Conservation (phyloP, 1,284 basidiomycete genomes). For the Leccinum fallax region DNA sequence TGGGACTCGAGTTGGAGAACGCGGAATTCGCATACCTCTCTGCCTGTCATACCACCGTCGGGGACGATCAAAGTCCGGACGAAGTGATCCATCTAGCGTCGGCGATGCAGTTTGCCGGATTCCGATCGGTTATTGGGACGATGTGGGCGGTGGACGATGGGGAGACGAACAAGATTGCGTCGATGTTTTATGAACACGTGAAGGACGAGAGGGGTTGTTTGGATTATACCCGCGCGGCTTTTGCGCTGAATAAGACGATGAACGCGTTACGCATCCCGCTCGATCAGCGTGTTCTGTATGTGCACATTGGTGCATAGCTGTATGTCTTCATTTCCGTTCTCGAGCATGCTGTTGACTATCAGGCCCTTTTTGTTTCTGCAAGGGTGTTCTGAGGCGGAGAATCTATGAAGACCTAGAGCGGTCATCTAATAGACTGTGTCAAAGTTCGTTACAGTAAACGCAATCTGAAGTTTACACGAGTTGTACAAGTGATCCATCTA, state of each 20-base stretch:
- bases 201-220: background rate
- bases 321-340: background rate
- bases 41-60: background rate
- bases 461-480: too few species aligned
- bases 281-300: background rate
- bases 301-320: background rate
- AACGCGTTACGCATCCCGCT: background rate
- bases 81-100: background rate
- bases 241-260: background rate
- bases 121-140: background rate
- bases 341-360: too few species aligned
- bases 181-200: background rate
- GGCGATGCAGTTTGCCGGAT: background rate
- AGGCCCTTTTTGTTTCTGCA: too few species aligned
- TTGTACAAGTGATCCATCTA: too few species aligned
- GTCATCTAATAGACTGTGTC: too few species aligned
- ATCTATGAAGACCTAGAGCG: too few species aligned
- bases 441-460: too few species aligned
- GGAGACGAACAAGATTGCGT: background rate
- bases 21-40: background rate
- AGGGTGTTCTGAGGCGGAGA: too few species aligned
- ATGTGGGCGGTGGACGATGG: background rate
- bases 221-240: background rate
- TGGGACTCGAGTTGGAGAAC: background rate
- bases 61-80: background rate